These are phyloP conservation scores for Kurtzmaniella quercitrusa DNA, from an alignment of 1,139 yeast genomes.

Conservation along the genomic window DNA sequence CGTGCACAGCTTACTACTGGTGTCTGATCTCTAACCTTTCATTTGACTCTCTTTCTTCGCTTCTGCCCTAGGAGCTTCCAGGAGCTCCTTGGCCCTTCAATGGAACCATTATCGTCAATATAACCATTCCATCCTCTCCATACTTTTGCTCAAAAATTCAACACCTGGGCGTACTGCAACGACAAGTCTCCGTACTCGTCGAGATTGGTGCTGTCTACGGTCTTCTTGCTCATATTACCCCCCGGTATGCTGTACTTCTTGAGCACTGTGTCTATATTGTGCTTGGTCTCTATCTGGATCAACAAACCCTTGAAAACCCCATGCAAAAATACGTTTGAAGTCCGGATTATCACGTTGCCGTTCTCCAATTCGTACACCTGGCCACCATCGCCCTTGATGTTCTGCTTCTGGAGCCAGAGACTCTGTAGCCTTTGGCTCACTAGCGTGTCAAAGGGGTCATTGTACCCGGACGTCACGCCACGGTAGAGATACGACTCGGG, in stretches of 20 bases:
- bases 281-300: constrained; percentile 47
- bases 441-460: constrained; percentile 47
- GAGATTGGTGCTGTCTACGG: constrained; percentile 21
- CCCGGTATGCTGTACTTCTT: constrained; percentile 36
- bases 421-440: constrained; percentile 59
- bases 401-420: constrained; percentile 67
- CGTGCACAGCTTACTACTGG: too few relatives aligned
- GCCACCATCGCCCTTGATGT: constrained; percentile 77
- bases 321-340: constrained; percentile 70
- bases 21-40: too few relatives aligned
- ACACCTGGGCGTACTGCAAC: constrained; percentile 42
- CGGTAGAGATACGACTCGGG: constrained; percentile 36
- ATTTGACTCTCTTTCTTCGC: too few relatives aligned
- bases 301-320: constrained; percentile 71
- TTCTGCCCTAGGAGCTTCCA: too few relatives aligned
- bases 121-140: neutral
- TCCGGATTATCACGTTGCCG: constrained; percentile 44
- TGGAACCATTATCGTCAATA: too few relatives aligned
- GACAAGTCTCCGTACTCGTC: constrained; percentile 44
- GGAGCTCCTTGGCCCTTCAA: too few relatives aligned
- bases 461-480: constrained; percentile 47
- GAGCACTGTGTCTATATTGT: constrained; percentile 24
- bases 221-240: constrained; percentile 35
- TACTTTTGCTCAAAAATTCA: constrained; percentile 32
- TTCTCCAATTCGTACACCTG: constrained; percentile 53